Evolutionary conservation across 495 filamentous ascomycete genomes (phyloP).

Genomic region (Lophium mytilinum): DNA sequence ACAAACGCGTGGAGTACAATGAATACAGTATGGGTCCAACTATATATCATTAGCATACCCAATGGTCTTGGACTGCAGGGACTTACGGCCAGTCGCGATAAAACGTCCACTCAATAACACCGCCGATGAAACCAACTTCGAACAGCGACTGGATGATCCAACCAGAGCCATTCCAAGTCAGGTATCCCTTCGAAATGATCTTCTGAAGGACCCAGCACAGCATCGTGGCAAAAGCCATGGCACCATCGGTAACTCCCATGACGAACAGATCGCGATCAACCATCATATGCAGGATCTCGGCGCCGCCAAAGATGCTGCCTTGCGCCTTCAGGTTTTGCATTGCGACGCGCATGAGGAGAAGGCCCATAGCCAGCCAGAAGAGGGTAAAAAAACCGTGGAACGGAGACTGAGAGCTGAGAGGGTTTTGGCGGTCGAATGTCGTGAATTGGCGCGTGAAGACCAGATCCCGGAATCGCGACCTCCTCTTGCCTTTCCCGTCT

Average conservation of each 20-base stretch:
- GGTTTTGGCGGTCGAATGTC: constrained; percentile 62
- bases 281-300: constrained; percentile 63
- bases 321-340: constrained; percentile 55
- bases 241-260: constrained; percentile 55
- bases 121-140: constrained; percentile 53
- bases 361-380: constrained; percentile 59
- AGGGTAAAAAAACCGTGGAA: constrained; percentile 73
- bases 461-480: constrained; percentile 51
- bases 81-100: constrained; percentile 58
- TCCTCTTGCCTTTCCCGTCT: constrained; percentile 33
- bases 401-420: constrained; percentile 44
- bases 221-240: constrained; percentile 52
- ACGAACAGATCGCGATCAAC: constrained; percentile 57
- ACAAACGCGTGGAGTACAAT: constrained; percentile 62
- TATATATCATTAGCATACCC: no score
- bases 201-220: constrained; percentile 54
- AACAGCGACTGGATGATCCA: constrained; percentile 67
- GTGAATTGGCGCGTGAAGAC: constrained; percentile 63
- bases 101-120: constrained; percentile 51
- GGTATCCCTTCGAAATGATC: constrained; percentile 41
- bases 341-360: constrained; percentile 54
- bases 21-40: constrained; percentile 60
- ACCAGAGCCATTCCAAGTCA: constrained; percentile 56
- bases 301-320: constrained; percentile 55
- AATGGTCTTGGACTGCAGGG: no score